Base-by-base conservation (phyloP, 2,329 filamentous ascomycete genomes). In the Lasiodiplodia hormozganensis region DNA sequence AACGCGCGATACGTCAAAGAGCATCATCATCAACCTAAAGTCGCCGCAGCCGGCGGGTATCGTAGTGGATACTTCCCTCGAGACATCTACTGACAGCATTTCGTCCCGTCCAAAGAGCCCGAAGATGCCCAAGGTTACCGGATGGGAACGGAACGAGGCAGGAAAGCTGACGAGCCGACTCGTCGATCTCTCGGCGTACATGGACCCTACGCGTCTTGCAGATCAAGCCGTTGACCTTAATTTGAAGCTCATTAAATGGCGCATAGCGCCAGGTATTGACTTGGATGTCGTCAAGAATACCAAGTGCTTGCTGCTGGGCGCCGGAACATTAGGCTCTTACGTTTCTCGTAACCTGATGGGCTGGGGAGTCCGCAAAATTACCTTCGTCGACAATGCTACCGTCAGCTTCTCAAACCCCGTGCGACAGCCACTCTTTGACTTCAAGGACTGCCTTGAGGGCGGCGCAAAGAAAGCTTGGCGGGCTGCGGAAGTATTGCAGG, bases 341-440 rank as follows among this genome's bases (percentile, higher is more conserved):
- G 94, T 99, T 23, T 93, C 94, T 12, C 88, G 96, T 65, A 96
- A 94, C 70, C 81, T 99, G 51, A 90, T 98, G 86, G 96, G 93
- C 1, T 99, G 96, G 96, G 96, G 96, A 14, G 94, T 98, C 12
- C 88, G 92, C 28, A 96, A 96, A 77, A 95, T 99, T 72, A 97
- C 94, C 0, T 97, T 99, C 77, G 89, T 99, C 70, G 96, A 99
- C 81, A 97, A 97, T 74, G 96, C 92, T 12, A 88, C 87, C 4
- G 95, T 99, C 40, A 97, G 94, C 7, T 99, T 94, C 78, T 98
- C 95, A 1, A 99, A 99, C 75, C 96, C 96, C 0, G 96, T 98
- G 11, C 89, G 96, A 40, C 96, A 99, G 77, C 95, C 96, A 1
- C 85, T 99, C 1, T 99, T 97, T 79, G 89, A 90, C 69, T 97